Evolutionary conservation across 2,329 filamentous ascomycete genomes (phyloP).

Genomic region (Fusarium temperatum): DNA sequence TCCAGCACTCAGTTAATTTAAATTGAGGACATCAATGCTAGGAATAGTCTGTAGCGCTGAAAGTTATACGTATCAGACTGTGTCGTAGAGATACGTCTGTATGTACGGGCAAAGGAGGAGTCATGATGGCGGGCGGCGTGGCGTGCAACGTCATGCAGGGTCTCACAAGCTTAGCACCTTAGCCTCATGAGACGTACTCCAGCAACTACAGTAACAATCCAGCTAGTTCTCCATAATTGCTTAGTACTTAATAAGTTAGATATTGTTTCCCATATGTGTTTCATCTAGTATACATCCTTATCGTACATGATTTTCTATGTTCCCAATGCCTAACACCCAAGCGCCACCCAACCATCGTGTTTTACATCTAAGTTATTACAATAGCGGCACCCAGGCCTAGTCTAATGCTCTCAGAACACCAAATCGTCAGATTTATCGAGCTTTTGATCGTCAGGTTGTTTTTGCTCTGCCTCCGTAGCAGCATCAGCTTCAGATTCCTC

Average conservation of each 20-base stretch:
- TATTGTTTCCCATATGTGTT: neutral
- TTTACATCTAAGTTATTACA: slow-evolving; percentile 31
- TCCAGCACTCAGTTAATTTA: neutral
- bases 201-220: neutral
- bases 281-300: slow-evolving; percentile 19
- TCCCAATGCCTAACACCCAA: slow-evolving; percentile 3
- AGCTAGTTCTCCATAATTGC: neutral
- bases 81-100: neutral
- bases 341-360: slow-evolving; percentile 28
- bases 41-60: neutral
- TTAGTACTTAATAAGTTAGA: neutral
- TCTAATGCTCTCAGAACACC: slow-evolving; percentile 17
- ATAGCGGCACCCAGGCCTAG: neutral
- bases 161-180: neutral
- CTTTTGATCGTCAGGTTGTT: slow-evolving; percentile 7
- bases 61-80: neutral
- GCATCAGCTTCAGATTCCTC: neutral
- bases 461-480: slow-evolving; percentile 1
- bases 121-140: slow-evolving; percentile 26
- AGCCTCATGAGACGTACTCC: slow-evolving; percentile 14
- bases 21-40: neutral
- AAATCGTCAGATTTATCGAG: slow-evolving; percentile 9
- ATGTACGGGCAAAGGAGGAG: neutral
- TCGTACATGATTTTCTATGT: slow-evolving; percentile 15
- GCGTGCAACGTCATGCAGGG: slow-evolving; percentile 23